A percentile compares a stretch with the other conserved stretches of the same genome.
Evolutionary conservation across 345 rosid species (phyloP).

Genomic region (Lepidium didymum): DNA sequence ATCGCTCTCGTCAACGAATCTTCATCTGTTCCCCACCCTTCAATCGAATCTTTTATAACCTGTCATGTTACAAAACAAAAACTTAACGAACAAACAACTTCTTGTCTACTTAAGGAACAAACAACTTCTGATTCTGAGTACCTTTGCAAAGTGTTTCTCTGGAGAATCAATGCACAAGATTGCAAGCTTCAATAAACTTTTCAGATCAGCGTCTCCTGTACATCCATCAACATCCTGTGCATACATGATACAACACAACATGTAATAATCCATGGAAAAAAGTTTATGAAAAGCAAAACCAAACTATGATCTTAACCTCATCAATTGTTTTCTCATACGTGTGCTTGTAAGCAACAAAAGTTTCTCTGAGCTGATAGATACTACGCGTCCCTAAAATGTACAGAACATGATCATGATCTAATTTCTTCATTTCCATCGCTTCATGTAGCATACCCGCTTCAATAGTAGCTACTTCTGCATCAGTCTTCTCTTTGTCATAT

Average conservation of each 20-base stretch:
- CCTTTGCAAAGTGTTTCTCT: conserved; percentile 87
- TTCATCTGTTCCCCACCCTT: conserved; percentile 85
- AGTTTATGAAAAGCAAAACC: not conserved
- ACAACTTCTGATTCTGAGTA: not conserved
- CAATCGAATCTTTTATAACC: conserved; percentile 50
- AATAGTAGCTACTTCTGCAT: conserved; percentile 42
- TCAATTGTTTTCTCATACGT: conserved; percentile 45
- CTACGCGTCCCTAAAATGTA: conserved; percentile 66
- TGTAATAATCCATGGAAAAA: not conserved
- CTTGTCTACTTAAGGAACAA: not conserved
- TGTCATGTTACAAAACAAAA: conserved; percentile 3
- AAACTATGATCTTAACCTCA: conserved; percentile 42
- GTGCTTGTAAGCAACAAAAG: conserved; percentile 55
- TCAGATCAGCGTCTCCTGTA: conserved; percentile 48
- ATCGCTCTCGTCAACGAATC: conserved; percentile 72
- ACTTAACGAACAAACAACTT: not conserved
- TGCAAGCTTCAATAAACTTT: conserved; percentile 41
- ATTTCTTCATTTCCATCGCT: conserved; percentile 47
- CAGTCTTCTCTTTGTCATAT: conserved; percentile 56
- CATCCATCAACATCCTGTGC: conserved; percentile 51
- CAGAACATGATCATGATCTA: conserved; percentile 56
- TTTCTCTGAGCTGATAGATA: conserved; percentile 60
- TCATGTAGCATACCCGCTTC: conserved; percentile 62
- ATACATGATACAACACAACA: not conserved
- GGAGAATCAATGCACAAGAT: conserved; percentile 57